Evolutionary conservation across 2,329 filamentous ascomycete species (phyloP).

Genomic region (Beauveria medogensis): DNA sequence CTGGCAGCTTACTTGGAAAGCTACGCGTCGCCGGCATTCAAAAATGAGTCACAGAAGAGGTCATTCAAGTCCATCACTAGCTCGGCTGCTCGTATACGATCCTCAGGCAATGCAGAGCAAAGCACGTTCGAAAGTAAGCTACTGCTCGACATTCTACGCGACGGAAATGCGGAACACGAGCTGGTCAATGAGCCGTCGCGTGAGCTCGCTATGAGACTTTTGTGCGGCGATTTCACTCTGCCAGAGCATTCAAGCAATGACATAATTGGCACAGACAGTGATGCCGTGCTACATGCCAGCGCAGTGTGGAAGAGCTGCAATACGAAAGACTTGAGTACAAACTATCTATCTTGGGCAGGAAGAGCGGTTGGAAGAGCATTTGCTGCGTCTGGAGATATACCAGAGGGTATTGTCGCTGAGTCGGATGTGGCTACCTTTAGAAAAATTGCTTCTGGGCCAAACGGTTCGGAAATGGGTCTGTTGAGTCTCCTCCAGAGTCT

Average conservation of each 20-base stretch:
- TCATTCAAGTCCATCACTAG: conserved; percentile 61
- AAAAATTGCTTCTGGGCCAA: conserved; percentile 37
- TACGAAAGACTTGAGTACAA: conserved; percentile 51
- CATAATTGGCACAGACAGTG: conserved; percentile 58
- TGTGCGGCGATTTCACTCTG: conserved; percentile 67
- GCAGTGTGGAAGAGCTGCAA: conserved; percentile 72
- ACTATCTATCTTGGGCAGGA: conserved; percentile 79
- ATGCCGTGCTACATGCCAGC: conserved; percentile 53
- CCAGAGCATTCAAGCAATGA: conserved; percentile 43
- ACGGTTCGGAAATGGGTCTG: conserved; percentile 55
- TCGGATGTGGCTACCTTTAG: conserved; percentile 45
- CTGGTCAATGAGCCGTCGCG: conserved; percentile 65
- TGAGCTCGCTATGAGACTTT: conserved; percentile 59
- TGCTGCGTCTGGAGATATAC: conserved; percentile 63
- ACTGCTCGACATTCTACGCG: conserved; percentile 69
- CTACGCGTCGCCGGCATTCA: conserved; percentile 50
- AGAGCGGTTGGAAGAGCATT: conserved; percentile 78
- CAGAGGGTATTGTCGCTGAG: conserved; percentile 51
- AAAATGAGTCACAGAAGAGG: conserved; percentile 37
- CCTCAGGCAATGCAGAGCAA: conserved; percentile 59
- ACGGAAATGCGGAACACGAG: conserved; percentile 52
- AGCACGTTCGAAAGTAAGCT: conserved; percentile 71
- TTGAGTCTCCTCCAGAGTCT: conserved; percentile 54
- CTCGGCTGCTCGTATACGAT: conserved; percentile 59
- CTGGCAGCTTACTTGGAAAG: conserved; percentile 59